Base-by-base conservation (phyloP, 495 filamentous ascomycete genomes). In the Xylona heveae region DNA sequence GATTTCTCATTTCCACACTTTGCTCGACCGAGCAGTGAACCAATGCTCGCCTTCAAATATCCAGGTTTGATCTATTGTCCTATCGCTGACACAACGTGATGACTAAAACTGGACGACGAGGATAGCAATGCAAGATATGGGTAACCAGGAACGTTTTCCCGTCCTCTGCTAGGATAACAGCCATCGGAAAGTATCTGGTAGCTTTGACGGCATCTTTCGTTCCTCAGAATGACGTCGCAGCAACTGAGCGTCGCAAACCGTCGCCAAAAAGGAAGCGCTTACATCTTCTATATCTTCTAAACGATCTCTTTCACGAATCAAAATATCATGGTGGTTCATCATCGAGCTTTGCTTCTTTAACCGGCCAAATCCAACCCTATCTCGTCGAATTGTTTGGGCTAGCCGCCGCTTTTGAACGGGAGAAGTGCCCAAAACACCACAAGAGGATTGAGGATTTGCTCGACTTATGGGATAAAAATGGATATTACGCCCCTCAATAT, bases 81-180 rank as follows among this genome's bases (percentile, higher is more conserved):
- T 41, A 49, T 49, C 43, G 38, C 49, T 51, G 33, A 49, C 42
- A 51, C 48, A 54, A 57, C 48, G 53, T 56, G 51, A 61, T 57
- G 52, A 57, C 68, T 74, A 69, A 69, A 70, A 41, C 42, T 42
- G 32, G 31, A 22, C 25, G 19, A n/a, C 26, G 39, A 42, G 33
- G 23, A 42, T 64, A 93, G 83, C 76, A 65, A 57, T 83, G 78
- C 62, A 92, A 84, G 65, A 58, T 64, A 51, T 91, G 80, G 81
- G 67, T 84, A 36, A 58, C 84, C 44, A 58, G 58, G 36, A 66
- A 80, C 57, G 59, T 81, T 39, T 58, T 69, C 38, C 64, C 62
- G 21, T 88, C 82, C 33, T 49, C 69, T 22, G 61, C 64, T 35
- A 69, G 82, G 39, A 61, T 68, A 33, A 49, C 55, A 23, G 65